These are phyloP conservation scores for Ceratobasidium theobromae DNA, from an alignment of 1,284 basidiomycete species.

Conservation along the genomic window DNA sequence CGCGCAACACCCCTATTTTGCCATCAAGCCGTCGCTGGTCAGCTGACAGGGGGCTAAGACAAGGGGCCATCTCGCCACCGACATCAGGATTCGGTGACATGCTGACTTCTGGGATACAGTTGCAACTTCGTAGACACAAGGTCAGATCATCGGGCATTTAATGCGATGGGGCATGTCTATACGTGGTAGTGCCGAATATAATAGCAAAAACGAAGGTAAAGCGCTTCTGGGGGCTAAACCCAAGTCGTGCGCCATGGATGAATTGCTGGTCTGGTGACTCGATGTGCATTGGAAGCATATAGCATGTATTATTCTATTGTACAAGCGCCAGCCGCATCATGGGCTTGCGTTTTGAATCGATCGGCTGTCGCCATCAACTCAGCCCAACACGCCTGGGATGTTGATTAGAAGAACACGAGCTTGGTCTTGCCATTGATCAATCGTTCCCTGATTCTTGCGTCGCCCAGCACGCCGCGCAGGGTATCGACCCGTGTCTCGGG, in stretches of 20 bases:
- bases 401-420: conserved; percentile 65
- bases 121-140: no score
- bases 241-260: neutral
- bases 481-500: conserved; percentile 79
- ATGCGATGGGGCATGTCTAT: no score
- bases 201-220: neutral
- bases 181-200: neutral
- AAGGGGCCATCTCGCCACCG: no score
- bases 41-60: no score
- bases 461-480: conserved; percentile 70
- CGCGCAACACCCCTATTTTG: no score
- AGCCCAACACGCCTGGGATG: neutral
- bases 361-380: neutral
- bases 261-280: neutral
- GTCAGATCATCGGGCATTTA: no score
- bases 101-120: no score
- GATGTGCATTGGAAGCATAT: neutral
- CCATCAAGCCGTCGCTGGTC: no score
- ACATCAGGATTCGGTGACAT: no score
- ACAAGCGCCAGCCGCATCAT: no score
- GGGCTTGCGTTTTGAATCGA: neutral
- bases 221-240: neutral
- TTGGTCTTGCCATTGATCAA: conserved; percentile 59
- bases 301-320: no score
- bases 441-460: conserved; percentile 39